phyloP scores from a whole-genome alignment of 768 basidiomycete genomes.

The Lactifluus hygrophoroides region DNA sequence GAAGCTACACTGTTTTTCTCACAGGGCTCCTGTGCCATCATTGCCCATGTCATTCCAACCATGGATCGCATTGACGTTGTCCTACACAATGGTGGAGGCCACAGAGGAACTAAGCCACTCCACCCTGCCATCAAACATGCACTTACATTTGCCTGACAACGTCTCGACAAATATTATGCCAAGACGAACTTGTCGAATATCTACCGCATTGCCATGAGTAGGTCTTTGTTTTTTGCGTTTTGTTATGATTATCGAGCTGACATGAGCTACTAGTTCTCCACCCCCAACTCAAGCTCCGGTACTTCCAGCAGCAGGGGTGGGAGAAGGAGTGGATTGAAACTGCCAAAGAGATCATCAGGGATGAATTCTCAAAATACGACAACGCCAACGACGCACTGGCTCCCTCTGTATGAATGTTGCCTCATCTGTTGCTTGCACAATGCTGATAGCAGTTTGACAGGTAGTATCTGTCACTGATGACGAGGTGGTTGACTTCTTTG shows the following conservation, averaged over 20 bases:
- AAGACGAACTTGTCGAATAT: background rate
- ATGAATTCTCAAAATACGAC: too few species aligned
- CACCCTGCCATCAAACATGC: background rate
- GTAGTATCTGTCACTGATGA: too few species aligned
- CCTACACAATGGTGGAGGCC: background rate
- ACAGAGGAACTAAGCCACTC: accelerated
- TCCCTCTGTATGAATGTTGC: too few species aligned
- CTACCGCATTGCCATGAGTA: background rate
- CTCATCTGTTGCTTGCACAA: too few species aligned
- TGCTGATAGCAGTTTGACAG: too few species aligned
- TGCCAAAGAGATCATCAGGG: background rate
- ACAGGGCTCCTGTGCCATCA: background rate
- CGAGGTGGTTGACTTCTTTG: too few species aligned
- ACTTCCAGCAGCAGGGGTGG: background rate
- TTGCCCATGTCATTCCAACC: background rate
- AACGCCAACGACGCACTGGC: too few species aligned
- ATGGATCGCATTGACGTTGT: background rate
- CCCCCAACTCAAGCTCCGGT: background rate
- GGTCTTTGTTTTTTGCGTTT: background rate
- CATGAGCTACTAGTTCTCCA: conserved; percentile 1
- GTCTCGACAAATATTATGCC: background rate
- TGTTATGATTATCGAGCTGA: too few species aligned
- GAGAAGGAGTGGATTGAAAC: background rate
- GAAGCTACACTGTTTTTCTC: background rate
- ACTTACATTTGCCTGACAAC: background rate